Evolutionary conservation across 2,329 filamentous ascomycete species (phyloP).

Genomic region (Fulvia fulva): DNA sequence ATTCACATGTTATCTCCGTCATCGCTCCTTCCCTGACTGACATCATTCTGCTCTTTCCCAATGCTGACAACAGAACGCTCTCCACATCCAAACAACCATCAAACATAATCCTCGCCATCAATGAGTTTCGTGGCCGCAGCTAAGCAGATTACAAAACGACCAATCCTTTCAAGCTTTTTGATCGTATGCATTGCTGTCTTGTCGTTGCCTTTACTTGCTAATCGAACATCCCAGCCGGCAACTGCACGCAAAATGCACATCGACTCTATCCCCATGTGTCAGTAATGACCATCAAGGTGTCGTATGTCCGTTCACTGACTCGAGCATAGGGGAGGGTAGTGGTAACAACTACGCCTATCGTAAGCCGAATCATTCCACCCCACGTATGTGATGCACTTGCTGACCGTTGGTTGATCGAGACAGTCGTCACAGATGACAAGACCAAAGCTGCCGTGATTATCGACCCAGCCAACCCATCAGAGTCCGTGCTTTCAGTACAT

Average conservation of each 20-base stretch:
- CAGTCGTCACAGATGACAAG: constrained; percentile 47
- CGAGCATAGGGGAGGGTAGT: constrained; percentile 62
- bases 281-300: constrained; percentile 35
- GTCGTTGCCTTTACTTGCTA: constrained; percentile 19
- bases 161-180: constrained; percentile 16
- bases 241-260: constrained; percentile 64
- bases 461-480: constrained; percentile 73
- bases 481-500: constrained; percentile 51
- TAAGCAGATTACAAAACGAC: constrained; percentile 16
- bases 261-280: constrained; percentile 86
- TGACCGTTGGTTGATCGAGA: neutral
- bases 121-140: constrained; percentile 21
- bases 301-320: constrained; percentile 10
- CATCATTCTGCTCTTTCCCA: neutral
- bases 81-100: neutral
- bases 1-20: neutral
- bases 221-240: constrained; percentile 21
- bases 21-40: neutral
- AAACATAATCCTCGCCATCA: neutral
- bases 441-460: constrained; percentile 58
- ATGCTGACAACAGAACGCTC: neutral
- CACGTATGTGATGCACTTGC: neutral
- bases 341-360: constrained; percentile 79
- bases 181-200: constrained; percentile 24
- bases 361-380: constrained; percentile 1